These are phyloP conservation scores for Hypoxylon sp. DNA, from an alignment of 2,329 filamentous ascomycete genomes.

Conservation along the genomic window DNA sequence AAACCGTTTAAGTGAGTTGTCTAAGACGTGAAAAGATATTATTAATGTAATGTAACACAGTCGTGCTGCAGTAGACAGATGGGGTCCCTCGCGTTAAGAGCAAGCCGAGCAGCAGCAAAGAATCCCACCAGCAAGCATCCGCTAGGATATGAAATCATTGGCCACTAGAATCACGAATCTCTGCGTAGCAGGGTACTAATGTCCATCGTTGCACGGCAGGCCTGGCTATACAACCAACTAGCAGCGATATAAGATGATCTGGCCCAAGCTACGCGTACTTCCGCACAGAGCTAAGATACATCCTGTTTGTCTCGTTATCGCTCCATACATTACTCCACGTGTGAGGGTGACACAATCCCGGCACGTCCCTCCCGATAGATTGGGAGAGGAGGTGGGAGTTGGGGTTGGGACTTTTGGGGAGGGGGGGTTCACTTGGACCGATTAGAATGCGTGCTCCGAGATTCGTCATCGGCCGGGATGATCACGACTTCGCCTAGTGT, in stretches of 20 bases:
- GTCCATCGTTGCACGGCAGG: too few species aligned
- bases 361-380: constrained; percentile 8
- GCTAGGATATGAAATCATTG: constrained; percentile 30
- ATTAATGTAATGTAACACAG: constrained; percentile 3
- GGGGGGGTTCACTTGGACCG: too few species aligned
- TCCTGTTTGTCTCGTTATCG: constrained; percentile 4
- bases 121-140: constrained; percentile 1
- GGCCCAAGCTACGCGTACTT: constrained; percentile 7
- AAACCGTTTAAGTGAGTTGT: not conserved
- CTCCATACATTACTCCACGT: constrained; percentile 2
- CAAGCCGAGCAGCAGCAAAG: not conserved
- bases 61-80: too few species aligned
- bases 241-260: constrained; percentile 1
- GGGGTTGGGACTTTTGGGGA: constrained; percentile 20
- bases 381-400: constrained; percentile 9
- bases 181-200: constrained; percentile 5
- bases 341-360: constrained; percentile 4
- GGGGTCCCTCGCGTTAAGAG: constrained; percentile 12
- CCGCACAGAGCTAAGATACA: constrained; percentile 6
- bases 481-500: constrained; percentile 33
- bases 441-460: constrained; percentile 20
- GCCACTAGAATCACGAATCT: constrained; percentile 36
- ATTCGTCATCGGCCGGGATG: constrained; percentile 37
- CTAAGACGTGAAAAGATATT: not conserved
- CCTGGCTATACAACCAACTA: too few species aligned